These are phyloP conservation scores for Ambrosia artemisiifolia DNA, from an alignment of 129 eudicot species.

Conservation along the genomic window DNA sequence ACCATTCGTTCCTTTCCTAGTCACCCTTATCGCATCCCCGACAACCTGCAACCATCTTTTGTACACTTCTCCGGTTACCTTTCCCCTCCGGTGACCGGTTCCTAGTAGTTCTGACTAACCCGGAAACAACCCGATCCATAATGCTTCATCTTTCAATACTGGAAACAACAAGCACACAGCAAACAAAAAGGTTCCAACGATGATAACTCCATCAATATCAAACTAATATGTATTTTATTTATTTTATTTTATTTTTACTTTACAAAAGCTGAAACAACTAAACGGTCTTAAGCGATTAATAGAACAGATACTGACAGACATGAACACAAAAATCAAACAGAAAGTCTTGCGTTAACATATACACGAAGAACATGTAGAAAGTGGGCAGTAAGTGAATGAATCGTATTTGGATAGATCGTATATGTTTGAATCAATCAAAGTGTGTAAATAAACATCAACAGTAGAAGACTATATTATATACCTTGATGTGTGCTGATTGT, in stretches of 20 bases:
- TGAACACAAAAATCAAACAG: not conserved
- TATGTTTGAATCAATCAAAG: not conserved
- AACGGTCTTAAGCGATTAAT: not conserved
- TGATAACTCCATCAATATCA: not conserved
- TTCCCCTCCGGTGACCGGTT: too few species aligned
- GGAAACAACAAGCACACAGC: not conserved
- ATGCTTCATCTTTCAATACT: not conserved
- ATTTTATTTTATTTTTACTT: too few species aligned
- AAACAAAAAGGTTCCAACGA: not conserved
- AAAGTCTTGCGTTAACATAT: conserved; percentile 10
- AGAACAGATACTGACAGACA: not conserved
- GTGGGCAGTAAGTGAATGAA: not conserved
- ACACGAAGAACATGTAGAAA: not conserved
- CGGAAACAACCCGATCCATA: too few species aligned
- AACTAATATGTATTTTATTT: not conserved
- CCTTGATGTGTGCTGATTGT: conserved; percentile 3
- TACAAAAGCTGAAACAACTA: not conserved
- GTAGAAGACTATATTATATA: conserved; percentile 6
- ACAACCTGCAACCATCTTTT: too few species aligned
- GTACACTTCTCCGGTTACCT: too few species aligned
- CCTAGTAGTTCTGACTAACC: too few species aligned
- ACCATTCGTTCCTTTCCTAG: too few species aligned
- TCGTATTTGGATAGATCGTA: not conserved
- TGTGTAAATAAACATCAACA: not conserved
- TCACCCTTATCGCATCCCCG: too few species aligned